phyloP scores from a whole-genome alignment of 495 filamentous ascomycete genomes.

The Penicillium egyptiacum region DNA sequence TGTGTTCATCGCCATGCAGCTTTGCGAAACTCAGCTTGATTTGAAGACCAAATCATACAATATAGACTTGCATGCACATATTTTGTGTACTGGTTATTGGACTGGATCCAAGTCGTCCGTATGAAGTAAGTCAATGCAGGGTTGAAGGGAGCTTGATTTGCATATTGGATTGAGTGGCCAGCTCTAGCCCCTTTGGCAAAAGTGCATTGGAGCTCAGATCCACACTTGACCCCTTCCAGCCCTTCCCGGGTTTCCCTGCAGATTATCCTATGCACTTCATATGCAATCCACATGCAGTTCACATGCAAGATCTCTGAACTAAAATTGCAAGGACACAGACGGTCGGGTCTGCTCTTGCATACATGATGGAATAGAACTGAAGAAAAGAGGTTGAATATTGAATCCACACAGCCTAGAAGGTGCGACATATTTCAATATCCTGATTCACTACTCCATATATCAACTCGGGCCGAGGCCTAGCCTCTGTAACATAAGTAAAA shows the following conservation, averaged over 20 bases:
- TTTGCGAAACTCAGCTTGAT: neutral
- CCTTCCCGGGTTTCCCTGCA: conserved; percentile 23
- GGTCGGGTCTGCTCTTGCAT: conserved; percentile 13
- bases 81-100: conserved; percentile 1
- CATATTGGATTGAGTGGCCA: neutral
- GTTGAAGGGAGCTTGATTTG: neutral
- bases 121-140: neutral
- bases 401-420: neutral
- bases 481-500: neutral
- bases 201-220: conserved; percentile 3
- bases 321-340: conserved; percentile 21
- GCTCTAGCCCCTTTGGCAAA: neutral
- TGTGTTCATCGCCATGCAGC: neutral
- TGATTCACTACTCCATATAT: neutral
- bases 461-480: neutral
- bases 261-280: neutral
- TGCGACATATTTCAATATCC: conserved; percentile 1
- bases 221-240: conserved; percentile 6
- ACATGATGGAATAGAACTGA: conserved; percentile 2
- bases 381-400: conserved; percentile 1
- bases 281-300: conserved; percentile 28
- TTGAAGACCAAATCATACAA: neutral
- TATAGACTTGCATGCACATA: neutral
- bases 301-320: conserved; percentile 29
- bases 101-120: neutral